Evolutionary conservation across 1,284 basidiomycete species (phyloP).

Genomic region (Sporisorium reilianum): DNA sequence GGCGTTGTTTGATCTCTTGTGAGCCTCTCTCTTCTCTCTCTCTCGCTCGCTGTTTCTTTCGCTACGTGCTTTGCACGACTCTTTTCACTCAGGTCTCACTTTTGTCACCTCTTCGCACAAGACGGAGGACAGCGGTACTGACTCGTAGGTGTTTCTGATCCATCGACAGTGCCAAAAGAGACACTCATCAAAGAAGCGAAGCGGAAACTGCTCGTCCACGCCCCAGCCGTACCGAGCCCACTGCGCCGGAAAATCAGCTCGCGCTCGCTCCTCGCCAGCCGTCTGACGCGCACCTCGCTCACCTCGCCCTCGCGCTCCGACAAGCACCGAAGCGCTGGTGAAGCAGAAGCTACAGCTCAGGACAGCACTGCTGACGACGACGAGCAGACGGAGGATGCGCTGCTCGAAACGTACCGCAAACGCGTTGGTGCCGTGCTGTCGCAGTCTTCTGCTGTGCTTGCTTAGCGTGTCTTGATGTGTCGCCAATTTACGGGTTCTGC

Average conservation of each 20-base stretch:
- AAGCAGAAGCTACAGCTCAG: neutral
- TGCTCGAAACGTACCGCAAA: slow-evolving; percentile 14
- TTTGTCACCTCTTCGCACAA: neutral
- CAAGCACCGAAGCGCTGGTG: neutral
- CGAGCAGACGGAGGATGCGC: neutral
- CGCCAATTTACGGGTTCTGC: neutral
- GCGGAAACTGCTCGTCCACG: slow-evolving; percentile 33
- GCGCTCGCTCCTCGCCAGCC: slow-evolving; percentile 15
- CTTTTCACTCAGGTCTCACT: slow-evolving; percentile 34
- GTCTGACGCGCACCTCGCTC: slow-evolving; percentile 21
- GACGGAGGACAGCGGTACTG: neutral
- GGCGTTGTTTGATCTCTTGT: slow-evolving; percentile 32
- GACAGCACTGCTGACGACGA: neutral
- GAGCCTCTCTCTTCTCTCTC: slow-evolving; percentile 64
- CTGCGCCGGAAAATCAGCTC: slow-evolving; percentile 29
- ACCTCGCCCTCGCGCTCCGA: neutral
- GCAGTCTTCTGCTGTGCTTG: neutral
- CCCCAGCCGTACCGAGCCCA: slow-evolving; percentile 47
- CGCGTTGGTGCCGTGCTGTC: slow-evolving; percentile 13
- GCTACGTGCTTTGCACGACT: slow-evolving; percentile 44
- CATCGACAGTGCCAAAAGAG: slow-evolving; percentile 34
- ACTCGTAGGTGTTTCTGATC: neutral
- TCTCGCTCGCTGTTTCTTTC: neutral
- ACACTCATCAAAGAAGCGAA: slow-evolving; percentile 26
- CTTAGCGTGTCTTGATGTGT: slow-evolving; percentile 4